Evolutionary conservation across 108 stramenopile species (phyloP), one percentile per base, ranked within the genome.

Genomic region (Epipyxis sp.): DNA sequence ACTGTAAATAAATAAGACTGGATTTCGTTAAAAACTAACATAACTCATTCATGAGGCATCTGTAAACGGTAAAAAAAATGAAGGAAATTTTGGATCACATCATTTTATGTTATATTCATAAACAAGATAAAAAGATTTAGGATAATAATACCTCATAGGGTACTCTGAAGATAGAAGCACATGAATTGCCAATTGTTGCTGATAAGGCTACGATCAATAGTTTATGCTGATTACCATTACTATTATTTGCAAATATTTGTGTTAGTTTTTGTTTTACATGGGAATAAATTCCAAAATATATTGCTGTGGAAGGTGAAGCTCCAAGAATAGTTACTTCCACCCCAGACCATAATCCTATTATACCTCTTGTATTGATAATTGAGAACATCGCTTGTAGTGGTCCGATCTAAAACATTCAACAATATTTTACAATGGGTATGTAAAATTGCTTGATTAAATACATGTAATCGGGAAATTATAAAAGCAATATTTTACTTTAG

Each of bases 61-160:
- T n/a, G n/a, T n/a, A n/a, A n/a, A n/a, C n/a, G n/a, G n/a, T n/a
- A n/a, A n/a, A n/a, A n/a, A n/a, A n/a, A n/a, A n/a, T n/a, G n/a
- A n/a, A n/a, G n/a, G n/a, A n/a, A n/a, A n/a, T n/a, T n/a, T n/a
- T n/a, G n/a, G n/a, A n/a, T n/a, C n/a, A n/a, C n/a, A n/a, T n/a
- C n/a, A n/a, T n/a, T n/a, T n/a, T n/a, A n/a, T n/a, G n/a, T n/a
- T n/a, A n/a, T n/a, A n/a, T n/a, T n/a, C n/a, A n/a, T n/a, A n/a
- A n/a, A n/a, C n/a, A n/a, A n/a, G n/a, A n/a, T n/a, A n/a, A n/a
- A n/a, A n/a, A n/a, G n/a, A n/a, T n/a, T n/a, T n/a, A n/a, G n/a
- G n/a, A n/a, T n/a, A n/a, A n/a, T n/a, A n/a, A 89, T 3, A 95
- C 94, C 79, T 97, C 96, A 81, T 95, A 95, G 13, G 96, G 96